A percentile compares a stretch with the other conserved stretches of the same genome.
Conservation (phyloP, 139 green algal genomes). For the Asterochloris erici region DNA sequence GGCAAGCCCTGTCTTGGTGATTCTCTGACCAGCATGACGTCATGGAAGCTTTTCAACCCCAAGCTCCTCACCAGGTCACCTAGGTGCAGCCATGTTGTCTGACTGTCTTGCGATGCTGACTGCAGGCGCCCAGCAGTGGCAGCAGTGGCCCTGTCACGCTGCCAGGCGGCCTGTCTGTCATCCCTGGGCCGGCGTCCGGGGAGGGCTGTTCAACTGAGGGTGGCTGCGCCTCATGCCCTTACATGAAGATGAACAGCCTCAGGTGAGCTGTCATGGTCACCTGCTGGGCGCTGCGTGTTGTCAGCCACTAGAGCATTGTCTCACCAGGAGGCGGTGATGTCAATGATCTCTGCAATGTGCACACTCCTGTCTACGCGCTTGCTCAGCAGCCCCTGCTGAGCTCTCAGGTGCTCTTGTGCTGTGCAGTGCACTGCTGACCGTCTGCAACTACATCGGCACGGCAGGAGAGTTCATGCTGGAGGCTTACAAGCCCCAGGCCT, state of each 20-base stretch:
- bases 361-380: background rate
- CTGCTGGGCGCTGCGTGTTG: background rate
- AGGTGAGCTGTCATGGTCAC: background rate
- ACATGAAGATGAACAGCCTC: conserved; percentile 96
- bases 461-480: conserved; percentile 64
- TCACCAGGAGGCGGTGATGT: too few relatives aligned
- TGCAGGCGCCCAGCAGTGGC: background rate
- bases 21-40: too few relatives aligned
- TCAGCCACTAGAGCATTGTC: too few relatives aligned
- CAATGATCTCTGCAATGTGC: too few relatives aligned
- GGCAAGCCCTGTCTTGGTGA: background rate
- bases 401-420: background rate
- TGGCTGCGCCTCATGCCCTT: conserved; percentile 95
- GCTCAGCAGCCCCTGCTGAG: background rate
- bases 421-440: conserved; percentile 22
- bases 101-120: background rate
- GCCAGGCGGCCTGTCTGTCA: conserved; percentile 58
- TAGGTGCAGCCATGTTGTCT: too few relatives aligned
- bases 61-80: too few relatives aligned
- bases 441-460: conserved; percentile 18
- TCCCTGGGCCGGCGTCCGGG: conserved; percentile 63
- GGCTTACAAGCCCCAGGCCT: conserved; percentile 61
- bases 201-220: conserved; percentile 92
- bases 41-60: too few relatives aligned
- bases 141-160: conserved; percentile 30